Conservation (phyloP, 768 basidiomycete genomes). For the Nidula microcarpa region DNA sequence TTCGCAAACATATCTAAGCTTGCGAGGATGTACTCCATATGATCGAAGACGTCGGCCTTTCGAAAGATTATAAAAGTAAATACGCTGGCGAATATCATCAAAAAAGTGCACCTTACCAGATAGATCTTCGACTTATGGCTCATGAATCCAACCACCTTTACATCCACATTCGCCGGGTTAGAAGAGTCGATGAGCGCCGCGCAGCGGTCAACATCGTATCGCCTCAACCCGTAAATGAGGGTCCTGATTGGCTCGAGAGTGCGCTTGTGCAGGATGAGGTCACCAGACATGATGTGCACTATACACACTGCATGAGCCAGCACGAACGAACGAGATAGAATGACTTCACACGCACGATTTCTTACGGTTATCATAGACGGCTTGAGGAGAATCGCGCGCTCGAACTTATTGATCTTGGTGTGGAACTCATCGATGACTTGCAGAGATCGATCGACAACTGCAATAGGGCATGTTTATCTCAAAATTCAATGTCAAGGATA, state of each 20-base stretch:
- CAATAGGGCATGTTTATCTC: not conserved
- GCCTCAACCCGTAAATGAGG: slow-evolving; percentile 58
- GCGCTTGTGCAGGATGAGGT: slow-evolving; percentile 67
- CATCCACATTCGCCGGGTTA: slow-evolving; percentile 10
- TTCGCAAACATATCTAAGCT: slow-evolving; percentile 68
- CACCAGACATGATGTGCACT: slow-evolving; percentile 75
- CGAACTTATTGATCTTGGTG: slow-evolving; percentile 56
- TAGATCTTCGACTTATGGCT: slow-evolving; percentile 66
- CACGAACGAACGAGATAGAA: not conserved
- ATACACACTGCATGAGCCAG: not conserved
- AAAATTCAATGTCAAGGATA: not conserved
- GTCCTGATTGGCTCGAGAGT: slow-evolving; percentile 69
- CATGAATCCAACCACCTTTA: slow-evolving; percentile 44
- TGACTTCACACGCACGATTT: slow-evolving; percentile 36
- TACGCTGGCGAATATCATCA: not conserved
- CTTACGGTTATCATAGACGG: slow-evolving; percentile 61
- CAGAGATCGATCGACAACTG: slow-evolving; percentile 67
- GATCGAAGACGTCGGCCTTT: slow-evolving; percentile 69
- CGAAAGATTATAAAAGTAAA: not conserved
- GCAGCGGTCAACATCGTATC: slow-evolving; percentile 54
- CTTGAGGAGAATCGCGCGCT: slow-evolving; percentile 54
- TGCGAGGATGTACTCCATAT: slow-evolving; percentile 64
- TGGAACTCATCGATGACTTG: slow-evolving; percentile 72
- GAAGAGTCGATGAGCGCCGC: slow-evolving; percentile 41
- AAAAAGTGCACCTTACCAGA: slow-evolving; percentile 35